Evolutionary conservation across 257 asterid genomes (phyloP).

Genomic region (Solanum bulbocastanum): DNA sequence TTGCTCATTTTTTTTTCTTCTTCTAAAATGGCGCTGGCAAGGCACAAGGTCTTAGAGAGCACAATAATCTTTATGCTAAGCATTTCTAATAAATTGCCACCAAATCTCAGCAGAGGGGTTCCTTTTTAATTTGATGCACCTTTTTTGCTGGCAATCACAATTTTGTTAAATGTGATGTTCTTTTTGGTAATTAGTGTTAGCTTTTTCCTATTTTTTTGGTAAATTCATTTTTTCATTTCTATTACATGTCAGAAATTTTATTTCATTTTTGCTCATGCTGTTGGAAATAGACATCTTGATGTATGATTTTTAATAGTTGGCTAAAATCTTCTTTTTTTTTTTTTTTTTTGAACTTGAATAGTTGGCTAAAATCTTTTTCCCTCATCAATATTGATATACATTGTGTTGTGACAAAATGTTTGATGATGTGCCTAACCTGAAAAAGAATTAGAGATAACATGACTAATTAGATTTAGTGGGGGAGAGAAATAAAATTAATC

Average conservation of each 20-base stretch:
- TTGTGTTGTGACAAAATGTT: not conserved
- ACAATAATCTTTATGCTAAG: not conserved
- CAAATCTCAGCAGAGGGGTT: not conserved
- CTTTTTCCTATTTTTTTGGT: not conserved
- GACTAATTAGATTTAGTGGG: not conserved
- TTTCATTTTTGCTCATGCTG: not conserved
- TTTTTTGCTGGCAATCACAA: not conserved
- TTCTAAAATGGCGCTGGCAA: not conserved
- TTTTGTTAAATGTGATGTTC: not conserved
- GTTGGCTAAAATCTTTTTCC: not conserved
- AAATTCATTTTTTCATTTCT: not conserved
- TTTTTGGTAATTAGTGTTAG: not conserved
- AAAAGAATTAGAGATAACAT: not conserved
- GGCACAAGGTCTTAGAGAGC: not conserved
- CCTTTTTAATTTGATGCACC: not conserved
- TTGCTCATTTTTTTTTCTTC: not conserved
- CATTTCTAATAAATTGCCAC: not conserved
- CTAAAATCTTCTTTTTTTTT: not conserved
- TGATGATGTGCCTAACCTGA: not conserved
- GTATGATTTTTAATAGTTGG: not conserved
- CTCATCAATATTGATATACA: not conserved
- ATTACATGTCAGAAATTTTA: not conserved
- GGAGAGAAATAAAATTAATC: not conserved
- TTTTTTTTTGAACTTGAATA: no score
- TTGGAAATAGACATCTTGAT: not conserved